Evolutionary conservation across 495 filamentous ascomycete species (phyloP), one percentile per base, ranked within the genome.

Genomic region (Umbilicaria muhlenbergii): DNA sequence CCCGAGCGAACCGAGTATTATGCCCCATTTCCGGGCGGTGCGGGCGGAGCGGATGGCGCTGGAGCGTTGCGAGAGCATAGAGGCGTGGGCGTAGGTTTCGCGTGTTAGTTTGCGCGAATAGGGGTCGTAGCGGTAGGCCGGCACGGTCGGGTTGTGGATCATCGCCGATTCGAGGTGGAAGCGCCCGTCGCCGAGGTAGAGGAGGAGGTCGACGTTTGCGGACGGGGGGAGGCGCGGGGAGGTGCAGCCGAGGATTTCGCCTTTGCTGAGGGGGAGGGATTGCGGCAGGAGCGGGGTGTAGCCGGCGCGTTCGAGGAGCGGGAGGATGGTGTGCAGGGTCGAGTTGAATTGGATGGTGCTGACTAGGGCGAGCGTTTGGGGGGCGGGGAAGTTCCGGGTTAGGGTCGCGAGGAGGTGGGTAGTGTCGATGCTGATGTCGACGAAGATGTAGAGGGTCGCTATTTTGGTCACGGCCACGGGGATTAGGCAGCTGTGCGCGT

Each of bases 301-400:
- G 18, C 92, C 92, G 5, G 79, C 78, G 32, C 72, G 73, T 45
- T 94, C 83, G 5, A 99, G 71, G 0, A 74, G 67, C 8, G 79
- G 68, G 43, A 76, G 76, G 10, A 89, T 71, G 13, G 78, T 80
- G 60, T 99, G 91, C 21, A 99, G 77, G 0, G 91, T 93, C 6
- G 86, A 82, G 61, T 99, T 99, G 69, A 99, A 99, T 54, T 99
- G 91, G 46, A 99, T 99, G 4, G 91, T 99, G 13, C 89, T 91
- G 0, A 99, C 87, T 46, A 94, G 73, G 4, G 92, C 91, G 37
- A 99, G 75, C 1, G 79, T 86, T 58, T 91, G 91, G 3, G 83
- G 83, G 0, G 81, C 54, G 7, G 75, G 64, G 56, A 96, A 94
- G 58, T 95, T 96, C 19, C 83, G 77, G 54, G 85, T 80, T n/a